Evolutionary conservation across 345 rosid genomes (phyloP).

Genomic region (Trapa incisa): DNA sequence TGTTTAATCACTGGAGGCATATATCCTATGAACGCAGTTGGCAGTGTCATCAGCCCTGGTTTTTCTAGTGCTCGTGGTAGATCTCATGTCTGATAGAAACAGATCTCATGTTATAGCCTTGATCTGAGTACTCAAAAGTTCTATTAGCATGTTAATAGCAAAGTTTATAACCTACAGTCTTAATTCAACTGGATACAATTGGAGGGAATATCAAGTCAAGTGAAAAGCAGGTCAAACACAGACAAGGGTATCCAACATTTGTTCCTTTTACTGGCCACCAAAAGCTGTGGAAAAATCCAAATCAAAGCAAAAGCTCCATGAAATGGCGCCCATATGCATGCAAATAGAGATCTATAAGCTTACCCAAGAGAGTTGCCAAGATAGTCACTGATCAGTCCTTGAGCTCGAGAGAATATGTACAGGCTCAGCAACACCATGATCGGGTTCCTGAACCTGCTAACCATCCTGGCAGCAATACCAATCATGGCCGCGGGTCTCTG

Average conservation of each 20-base stretch:
- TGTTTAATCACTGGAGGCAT: neutral
- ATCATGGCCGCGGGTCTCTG: slow-evolving; percentile 81
- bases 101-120: too few relatives aligned
- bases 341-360: too few relatives aligned
- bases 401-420: slow-evolving; percentile 28
- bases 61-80: neutral
- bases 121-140: too few relatives aligned
- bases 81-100: too few relatives aligned
- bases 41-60: neutral
- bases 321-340: too few relatives aligned
- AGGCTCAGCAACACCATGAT: slow-evolving; percentile 70
- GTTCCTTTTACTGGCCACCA: too few relatives aligned
- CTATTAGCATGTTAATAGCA: too few relatives aligned
- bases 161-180: too few relatives aligned
- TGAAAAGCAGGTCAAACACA: neutral
- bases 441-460: slow-evolving; percentile 74
- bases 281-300: neutral
- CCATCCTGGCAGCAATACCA: slow-evolving; percentile 75
- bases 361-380: neutral
- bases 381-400: neutral
- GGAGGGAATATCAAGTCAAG: too few relatives aligned
- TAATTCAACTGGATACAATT: too few relatives aligned
- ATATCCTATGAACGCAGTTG: neutral
- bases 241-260: neutral
- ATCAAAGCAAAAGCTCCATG: too few relatives aligned